Evolutionary conservation across 129 eudicot genomes (phyloP), one percentile per base, ranked within the genome.

Genomic region (Chrysanthemum seticuspe): DNA sequence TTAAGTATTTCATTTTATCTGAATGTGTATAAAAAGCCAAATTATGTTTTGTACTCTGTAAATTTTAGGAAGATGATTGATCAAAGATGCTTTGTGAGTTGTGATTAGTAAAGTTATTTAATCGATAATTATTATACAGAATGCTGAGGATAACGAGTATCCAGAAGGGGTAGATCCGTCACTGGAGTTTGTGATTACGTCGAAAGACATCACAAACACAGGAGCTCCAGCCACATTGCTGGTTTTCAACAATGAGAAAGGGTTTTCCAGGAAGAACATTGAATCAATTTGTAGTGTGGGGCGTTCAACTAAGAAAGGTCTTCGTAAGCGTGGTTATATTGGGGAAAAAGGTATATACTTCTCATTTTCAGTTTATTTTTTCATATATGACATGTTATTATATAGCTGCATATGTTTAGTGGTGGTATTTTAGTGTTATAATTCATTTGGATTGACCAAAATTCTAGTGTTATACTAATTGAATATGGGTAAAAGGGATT

Each of bases 91-190:
- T n/a, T 7, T 4, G 40, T 34, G 10, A 15, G 21, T 7, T 57
- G 23, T 16, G 31, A n/a, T 25, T 58, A 58, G 63, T 58, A 8
- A 10, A 11, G 10, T 15, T 55, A 55, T 5, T 10, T 23, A 18
- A 11, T 62, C n/a, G 11, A 62, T 14, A 25, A 21, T 13, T 59
- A n/a, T 59, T 59, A 59, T 5, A 56, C 82, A 86, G 88, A 86
- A 86, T 58, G 87, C 91, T 0, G 92, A 87, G 79, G 92, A 87
- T 62, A 87, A 87, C 27, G 86, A 87, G 72, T 87, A 87, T 67
- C 12, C 29, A 12, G 83, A 81, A 63, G 92, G 81, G 5, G 81
- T 83, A 34, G 79, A 78, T 13, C 92, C 92, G 11, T 84, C 87
- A 0, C 56, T 87, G 51, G 85, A 87, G 31, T 84, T 87, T 57